Conservation (phyloP, 1,284 basidiomycete genomes). For the Pseudozyma pruni region DNA sequence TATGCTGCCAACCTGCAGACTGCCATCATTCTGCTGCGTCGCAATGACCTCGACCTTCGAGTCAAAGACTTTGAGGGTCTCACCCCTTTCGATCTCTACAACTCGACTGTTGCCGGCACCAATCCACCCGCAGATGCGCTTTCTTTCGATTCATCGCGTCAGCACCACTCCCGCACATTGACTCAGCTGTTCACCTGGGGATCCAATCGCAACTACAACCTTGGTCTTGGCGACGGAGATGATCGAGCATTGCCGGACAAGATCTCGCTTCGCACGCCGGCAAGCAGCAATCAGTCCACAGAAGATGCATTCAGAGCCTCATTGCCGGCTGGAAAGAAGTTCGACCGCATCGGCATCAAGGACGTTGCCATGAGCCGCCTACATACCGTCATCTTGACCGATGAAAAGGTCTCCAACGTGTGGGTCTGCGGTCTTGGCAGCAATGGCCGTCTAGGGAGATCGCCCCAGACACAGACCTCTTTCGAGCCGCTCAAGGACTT, state of each 20-base stretch:
- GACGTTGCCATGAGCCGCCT: slow-evolving; percentile 63
- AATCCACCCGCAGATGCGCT: slow-evolving; percentile 48
- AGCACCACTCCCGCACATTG: slow-evolving; percentile 33
- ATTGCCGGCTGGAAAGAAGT: slow-evolving; percentile 50
- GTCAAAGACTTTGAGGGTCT: slow-evolving; percentile 90
- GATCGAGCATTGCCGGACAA: slow-evolving; percentile 85
- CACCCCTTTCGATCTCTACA: slow-evolving; percentile 93
- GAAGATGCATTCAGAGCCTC: slow-evolving; percentile 22
- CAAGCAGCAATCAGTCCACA: slow-evolving; percentile 8
- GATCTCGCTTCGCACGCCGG: slow-evolving; percentile 72
- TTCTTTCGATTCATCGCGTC: slow-evolving; percentile 16
- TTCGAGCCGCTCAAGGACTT: slow-evolving; percentile 75
- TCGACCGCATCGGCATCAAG: slow-evolving; percentile 55
- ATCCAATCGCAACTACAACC: slow-evolving; percentile 75
- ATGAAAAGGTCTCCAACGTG: slow-evolving; percentile 60
- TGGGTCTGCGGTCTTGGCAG: slow-evolving; percentile 63
- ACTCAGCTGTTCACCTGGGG: slow-evolving; percentile 89
- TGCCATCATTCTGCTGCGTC: slow-evolving; percentile 80
- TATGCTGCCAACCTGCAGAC: slow-evolving; percentile 86
- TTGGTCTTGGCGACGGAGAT: slow-evolving; percentile 83
- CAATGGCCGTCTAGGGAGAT: slow-evolving; percentile 73
- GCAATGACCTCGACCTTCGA: slow-evolving; percentile 78
- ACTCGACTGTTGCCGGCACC: slow-evolving; percentile 69
- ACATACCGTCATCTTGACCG: slow-evolving; percentile 62
- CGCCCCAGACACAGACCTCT: slow-evolving; percentile 82